These are phyloP conservation scores for Malania oleifera DNA, from an alignment of 164 flowering plant species.

Conservation along the genomic window DNA sequence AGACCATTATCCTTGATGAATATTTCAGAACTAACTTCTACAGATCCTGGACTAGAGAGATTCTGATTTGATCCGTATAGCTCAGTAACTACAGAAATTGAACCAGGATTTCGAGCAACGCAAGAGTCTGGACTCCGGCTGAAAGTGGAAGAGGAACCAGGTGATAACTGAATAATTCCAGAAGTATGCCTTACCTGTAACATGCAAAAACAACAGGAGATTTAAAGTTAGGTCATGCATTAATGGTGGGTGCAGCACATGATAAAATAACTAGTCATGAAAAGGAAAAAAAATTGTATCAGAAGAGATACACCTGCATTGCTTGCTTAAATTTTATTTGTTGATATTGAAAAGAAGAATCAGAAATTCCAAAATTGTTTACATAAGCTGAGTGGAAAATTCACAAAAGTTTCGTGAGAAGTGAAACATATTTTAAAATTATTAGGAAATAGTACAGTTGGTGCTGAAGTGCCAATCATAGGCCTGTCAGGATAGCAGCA, in stretches of 20 bases:
- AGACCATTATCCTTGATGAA: constrained; percentile 24
- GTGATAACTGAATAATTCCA: constrained; percentile 31
- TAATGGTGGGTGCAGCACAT: background rate
- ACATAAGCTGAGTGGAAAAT: background rate
- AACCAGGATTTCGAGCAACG: constrained; percentile 34
- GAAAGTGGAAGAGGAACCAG: constrained; percentile 37
- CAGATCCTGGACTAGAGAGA: constrained; percentile 49
- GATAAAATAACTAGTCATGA: background rate
- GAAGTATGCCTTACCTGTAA: constrained; percentile 54
- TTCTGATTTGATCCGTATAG: constrained; percentile 29
- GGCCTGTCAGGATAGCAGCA: background rate
- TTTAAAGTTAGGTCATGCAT: background rate
- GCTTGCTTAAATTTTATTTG: too few relatives aligned
- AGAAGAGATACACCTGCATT: background rate
- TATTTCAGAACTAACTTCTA: constrained; percentile 57
- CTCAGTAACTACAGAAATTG: constrained; percentile 32
- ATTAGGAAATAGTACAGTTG: too few relatives aligned
- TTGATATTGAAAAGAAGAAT: background rate
- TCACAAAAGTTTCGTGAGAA: background rate
- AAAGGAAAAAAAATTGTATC: background rate
- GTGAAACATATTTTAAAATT: background rate
- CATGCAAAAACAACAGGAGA: constrained; percentile 2
- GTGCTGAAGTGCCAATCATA: too few relatives aligned
- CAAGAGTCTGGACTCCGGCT: constrained; percentile 36
- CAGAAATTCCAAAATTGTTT: background rate